Evolutionary conservation across 345 rosid genomes (phyloP).

Genomic region (Gossypium bickii): DNA sequence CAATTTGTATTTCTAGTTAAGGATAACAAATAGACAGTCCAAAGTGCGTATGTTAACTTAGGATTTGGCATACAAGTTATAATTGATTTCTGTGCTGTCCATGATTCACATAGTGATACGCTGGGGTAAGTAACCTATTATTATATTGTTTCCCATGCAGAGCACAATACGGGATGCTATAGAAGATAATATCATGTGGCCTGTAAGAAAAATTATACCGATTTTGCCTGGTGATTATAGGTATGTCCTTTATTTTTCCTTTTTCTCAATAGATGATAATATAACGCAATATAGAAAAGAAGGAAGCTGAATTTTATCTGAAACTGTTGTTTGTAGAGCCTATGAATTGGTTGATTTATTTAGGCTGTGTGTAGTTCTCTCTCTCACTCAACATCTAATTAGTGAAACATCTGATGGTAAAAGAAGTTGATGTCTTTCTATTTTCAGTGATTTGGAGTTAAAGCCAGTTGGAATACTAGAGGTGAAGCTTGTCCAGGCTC

Average conservation of each 20-base stretch:
- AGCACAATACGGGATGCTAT: conserved; percentile 85
- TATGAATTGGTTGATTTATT: neutral
- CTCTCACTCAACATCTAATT: neutral
- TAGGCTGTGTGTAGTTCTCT: neutral
- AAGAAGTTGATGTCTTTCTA: conserved; percentile 25
- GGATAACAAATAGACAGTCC: neutral
- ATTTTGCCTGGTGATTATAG: conserved; percentile 97
- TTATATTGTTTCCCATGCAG: conserved; percentile 42
- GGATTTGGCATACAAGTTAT: neutral
- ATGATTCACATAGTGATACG: neutral
- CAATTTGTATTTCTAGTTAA: neutral
- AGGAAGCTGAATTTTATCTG: neutral
- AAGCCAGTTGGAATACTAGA: conserved; percentile 88
- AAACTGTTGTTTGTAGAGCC: neutral
- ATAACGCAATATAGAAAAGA: neutral
- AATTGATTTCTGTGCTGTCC: neutral
- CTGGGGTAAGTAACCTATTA: neutral
- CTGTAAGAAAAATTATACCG: conserved; percentile 92
- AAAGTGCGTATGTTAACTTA: neutral
- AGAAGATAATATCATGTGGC: conserved; percentile 98
- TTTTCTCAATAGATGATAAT: neutral
- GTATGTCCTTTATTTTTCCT: conserved; percentile 37
- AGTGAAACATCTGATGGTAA: neutral
- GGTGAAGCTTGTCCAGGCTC: conserved; percentile 99
- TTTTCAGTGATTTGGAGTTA: conserved; percentile 78